Evolutionary conservation across 768 basidiomycete species (phyloP), one percentile per base, ranked within the genome.

Genomic region (Naganishia vishniacii): DNA sequence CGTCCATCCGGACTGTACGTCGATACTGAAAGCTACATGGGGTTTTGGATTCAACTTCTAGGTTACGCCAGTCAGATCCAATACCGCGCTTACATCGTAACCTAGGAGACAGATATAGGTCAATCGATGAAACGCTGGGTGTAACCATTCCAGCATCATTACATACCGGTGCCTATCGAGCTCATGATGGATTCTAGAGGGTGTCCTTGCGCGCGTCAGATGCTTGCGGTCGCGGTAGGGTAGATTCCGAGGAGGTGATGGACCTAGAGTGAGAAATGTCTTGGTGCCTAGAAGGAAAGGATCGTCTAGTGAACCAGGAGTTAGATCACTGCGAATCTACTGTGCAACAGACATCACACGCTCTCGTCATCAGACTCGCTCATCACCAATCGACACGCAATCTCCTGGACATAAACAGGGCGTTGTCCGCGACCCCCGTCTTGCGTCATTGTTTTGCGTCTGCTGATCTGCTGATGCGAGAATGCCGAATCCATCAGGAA

Each of bases 141-240:
- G 4, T n/a, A 37, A 56, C 5, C 34, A 9, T 32, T 1, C 6
- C 37, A 12, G 7, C 18, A 56, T 56, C 32, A 86, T 83, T 97
- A 95, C 81, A 97, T 98, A 64, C 95, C 95, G 73, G 95, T 98
- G 67, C 95, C 94, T 76, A 98, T 98, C 47, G 94, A 97, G 65
- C 93, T 94, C 94, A 98, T 95, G n/a, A 16, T 56, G 49, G 34
- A 51, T n/a, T n/a, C n/a, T n/a, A n/a, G n/a, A n/a, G n/a, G n/a
- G n/a, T n/a, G n/a, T n/a, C n/a, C n/a, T n/a, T n/a, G n/a, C n/a
- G n/a, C n/a, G n/a, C n/a, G n/a, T n/a, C n/a, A n/a, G n/a, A n/a
- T n/a, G n/a, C n/a, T n/a, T n/a, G n/a, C n/a, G n/a, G n/a, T n/a
- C n/a, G n/a, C n/a, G n/a, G n/a, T n/a, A n/a, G n/a, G n/a, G n/a